Evolutionary conservation across 495 filamentous ascomycete species (phyloP), one percentile per base, ranked within the genome.

Genomic region (Penicillium pulvis): DNA sequence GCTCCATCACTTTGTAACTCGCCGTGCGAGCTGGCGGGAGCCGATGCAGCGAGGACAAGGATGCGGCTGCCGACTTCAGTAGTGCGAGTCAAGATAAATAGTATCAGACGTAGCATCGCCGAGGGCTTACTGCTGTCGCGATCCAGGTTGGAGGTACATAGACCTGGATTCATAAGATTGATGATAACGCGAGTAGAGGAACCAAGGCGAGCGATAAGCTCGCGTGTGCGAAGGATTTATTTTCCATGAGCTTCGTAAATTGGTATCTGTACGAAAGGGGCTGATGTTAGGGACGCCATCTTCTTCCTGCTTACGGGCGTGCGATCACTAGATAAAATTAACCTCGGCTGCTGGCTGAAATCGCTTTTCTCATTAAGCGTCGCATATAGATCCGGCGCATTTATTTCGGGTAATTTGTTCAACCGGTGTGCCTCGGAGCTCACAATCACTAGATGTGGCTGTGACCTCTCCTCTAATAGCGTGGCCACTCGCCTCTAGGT

Each of bases 391-490:
- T 41, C 36, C 2, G 36, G 14, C 14, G 36, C 2, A 41, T 41
- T 41, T 4, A 41, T 17, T 12, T 41, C 36, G 0, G 36, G 36
- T 1, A 41, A 41, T 6, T 17, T 41, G 16, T 12, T 41, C 4
- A 41, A 41, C 6, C 36, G 36, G 16, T 41, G 14, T 14, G 36
- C 36, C 6, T 41, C 36, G 12, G 36, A 41, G 36, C 14, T 41
- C 36, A 41, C 36, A 41, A 41, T 41, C 36, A 41, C 36, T n/a
- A 41, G 36, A 41, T 41, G 36, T 41, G 36, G 36, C 10, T 36
- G 3, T 17, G 14, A 6, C 14, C 16, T 12, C 36, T 41, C 1
- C 0, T 36, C 36, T 12, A 12, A 3, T 41, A 41, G 16, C 3
- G 16, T 12, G 16, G 16, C 3, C 3, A 41, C 14, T 41, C 36